A percentile compares a stretch with the other conserved stretches of the same genome.
Conservation (phyloP, 306 rosid species). For the Astragalus membranaceus region DNA sequence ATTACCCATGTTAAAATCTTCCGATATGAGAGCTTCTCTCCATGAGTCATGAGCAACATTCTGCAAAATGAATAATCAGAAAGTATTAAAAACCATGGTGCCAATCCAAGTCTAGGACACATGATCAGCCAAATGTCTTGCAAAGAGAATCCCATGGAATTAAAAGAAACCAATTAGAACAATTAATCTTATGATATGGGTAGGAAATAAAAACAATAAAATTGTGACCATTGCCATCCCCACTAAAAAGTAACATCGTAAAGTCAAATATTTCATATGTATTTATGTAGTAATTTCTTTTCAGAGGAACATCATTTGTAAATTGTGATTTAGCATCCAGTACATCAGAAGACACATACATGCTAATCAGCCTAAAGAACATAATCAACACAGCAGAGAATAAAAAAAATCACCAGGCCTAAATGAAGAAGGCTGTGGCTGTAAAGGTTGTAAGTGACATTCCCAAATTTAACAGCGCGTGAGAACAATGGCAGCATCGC, state of each 20-base stretch:
- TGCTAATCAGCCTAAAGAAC: background rate
- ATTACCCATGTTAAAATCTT: constrained; percentile 52
- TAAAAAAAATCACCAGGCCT: constrained; percentile 69
- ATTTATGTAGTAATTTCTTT: background rate
- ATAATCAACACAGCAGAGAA: background rate
- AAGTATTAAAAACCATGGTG: constrained; percentile 8
- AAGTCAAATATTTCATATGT: background rate
- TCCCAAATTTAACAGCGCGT: constrained; percentile 56
- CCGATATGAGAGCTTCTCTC: constrained; percentile 59
- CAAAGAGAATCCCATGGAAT: background rate
- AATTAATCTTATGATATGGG: background rate
- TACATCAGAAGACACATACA: constrained; percentile 5
- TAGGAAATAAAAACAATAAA: constrained; percentile 1
- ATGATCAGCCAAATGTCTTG: background rate
- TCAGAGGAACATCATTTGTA: background rate
- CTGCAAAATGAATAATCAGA: constrained; percentile 43
- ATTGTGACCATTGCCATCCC: background rate
- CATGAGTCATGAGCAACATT: constrained; percentile 81
- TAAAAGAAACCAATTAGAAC: background rate
- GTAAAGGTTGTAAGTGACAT: constrained; percentile 71
- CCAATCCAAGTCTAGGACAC: background rate
- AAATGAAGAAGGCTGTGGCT: constrained; percentile 95
- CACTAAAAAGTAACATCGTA: background rate
- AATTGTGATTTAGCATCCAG: constrained; percentile 3
- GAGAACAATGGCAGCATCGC: constrained; percentile 53